phyloP scores from a whole-genome alignment of 345 rosid genomes.

The Citrus medica region DNA sequence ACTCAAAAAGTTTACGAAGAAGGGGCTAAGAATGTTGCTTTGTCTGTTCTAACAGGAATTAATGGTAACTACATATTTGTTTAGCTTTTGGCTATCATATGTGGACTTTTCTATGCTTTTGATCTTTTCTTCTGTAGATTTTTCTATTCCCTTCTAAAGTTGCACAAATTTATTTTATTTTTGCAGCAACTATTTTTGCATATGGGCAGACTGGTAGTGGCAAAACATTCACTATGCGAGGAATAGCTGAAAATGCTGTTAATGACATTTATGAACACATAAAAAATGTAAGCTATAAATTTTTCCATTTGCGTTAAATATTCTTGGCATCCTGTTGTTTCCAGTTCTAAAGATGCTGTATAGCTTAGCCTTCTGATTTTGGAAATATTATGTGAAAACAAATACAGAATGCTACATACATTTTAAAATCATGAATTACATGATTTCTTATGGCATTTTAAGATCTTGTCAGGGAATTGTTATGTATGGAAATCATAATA shows the following conservation, averaged over 20 bases:
- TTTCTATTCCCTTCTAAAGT: background rate
- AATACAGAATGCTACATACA: background rate
- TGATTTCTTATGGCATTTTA: background rate
- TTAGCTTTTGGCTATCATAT: background rate
- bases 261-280: constrained; percentile 74
- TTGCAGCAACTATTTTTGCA: constrained; percentile 86
- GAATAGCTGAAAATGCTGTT: constrained; percentile 71
- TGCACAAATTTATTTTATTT: background rate
- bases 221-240: constrained; percentile 91
- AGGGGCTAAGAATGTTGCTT: constrained; percentile 88
- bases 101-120: background rate
- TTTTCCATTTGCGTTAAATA: background rate
- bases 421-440: background rate
- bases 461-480: background rate
- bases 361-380: background rate
- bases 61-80: constrained; percentile 46
- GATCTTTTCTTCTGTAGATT: background rate
- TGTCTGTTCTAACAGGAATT: constrained; percentile 86
- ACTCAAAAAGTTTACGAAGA: constrained; percentile 79
- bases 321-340: background rate
- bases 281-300: constrained; percentile 39
- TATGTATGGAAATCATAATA: background rate
- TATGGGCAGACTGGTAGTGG: constrained; percentile 97
- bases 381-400: background rate
- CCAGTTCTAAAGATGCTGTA: background rate